Base-by-base conservation (phyloP, 129 eudicot genomes). In the Tagetes erecta region DNA sequence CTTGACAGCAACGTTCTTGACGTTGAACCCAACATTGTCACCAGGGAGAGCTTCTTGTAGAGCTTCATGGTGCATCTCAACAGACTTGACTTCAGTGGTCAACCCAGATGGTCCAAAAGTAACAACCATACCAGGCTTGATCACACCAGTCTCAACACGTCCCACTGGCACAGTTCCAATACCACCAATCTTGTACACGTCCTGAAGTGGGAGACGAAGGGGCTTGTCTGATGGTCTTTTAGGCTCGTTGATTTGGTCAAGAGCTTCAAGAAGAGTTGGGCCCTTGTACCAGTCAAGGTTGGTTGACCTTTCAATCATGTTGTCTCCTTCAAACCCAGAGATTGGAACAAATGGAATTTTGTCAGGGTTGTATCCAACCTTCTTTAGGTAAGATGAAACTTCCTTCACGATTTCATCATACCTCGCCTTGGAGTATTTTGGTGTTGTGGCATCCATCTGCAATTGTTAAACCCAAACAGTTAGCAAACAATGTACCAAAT, bases 231-330 rank as follows among this genome's bases (percentile, higher is more conserved):
- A 47, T 27, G 87, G 87, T 80, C 87, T 80, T 70, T 84, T 83
- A 44, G 87, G 87, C 84, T 83, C 87, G 3, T 12, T 53, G 79
- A 83, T 49, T 52, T 37, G 64, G 69, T 83, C 87, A 71, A 83
- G 87, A 20, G 87, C 84, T 4, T 83, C 87, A 14, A 83, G 86
- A 46, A 83, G 87, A 39, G 87, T 83, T 70, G 87, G 84, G 3
- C 87, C 87, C 81, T 83, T 83, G 84, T 83, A 83, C 87, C 87
- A 83, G 81, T 83, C 87, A 58, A 83, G 87, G 78, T 83, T 83
- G 62, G 84, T 83, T 6, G 86, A 83, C 81, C 83, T 78, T 63
- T 83, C 86, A 74, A 83, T 83, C 86, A 83, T 83, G 83, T 83
- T 83, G 73, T 83, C 86, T 30, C 86, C 86, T 52, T 83, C 86